A percentile compares a stretch with the other conserved stretches of the same genome.
phyloP scores from a whole-genome alignment of 2,329 filamentous ascomycete genomes.

The Pezicula carpinea region DNA sequence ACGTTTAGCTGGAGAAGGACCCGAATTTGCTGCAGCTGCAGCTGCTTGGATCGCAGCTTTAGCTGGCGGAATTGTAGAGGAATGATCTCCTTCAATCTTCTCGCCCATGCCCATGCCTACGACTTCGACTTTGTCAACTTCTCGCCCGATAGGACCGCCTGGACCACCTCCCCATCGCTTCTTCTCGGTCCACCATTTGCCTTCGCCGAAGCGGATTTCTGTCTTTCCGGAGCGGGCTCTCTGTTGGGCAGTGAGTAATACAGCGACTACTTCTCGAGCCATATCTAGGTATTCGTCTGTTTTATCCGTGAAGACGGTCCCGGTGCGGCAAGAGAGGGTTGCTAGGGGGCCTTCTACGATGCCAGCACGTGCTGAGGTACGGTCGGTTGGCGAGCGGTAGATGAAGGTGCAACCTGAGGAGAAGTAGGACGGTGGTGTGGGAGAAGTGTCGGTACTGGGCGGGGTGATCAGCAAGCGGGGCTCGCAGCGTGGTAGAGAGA shows the following conservation, averaged over 20 bases:
- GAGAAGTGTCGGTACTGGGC: conserved; percentile 20
- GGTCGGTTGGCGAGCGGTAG: conserved; percentile 54
- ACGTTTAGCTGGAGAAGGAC: conserved; percentile 4
- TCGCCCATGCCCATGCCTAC: not conserved
- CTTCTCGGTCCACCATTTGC: conserved; percentile 56
- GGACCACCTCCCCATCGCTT: conserved; percentile 59
- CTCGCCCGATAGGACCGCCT: conserved; percentile 58
- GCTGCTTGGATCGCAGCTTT: not conserved
- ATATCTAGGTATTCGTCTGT: conserved; percentile 59
- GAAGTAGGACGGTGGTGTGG: conserved; percentile 40
- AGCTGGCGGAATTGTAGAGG: not conserved
- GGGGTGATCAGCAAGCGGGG: conserved; percentile 49
- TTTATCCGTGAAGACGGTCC: conserved; percentile 45
- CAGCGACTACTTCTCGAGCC: conserved; percentile 54
- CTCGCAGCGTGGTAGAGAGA: conserved; percentile 50
- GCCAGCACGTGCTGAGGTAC: conserved; percentile 54
- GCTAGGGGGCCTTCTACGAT: conserved; percentile 58
- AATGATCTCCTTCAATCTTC: not conserved
- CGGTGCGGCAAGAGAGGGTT: conserved; percentile 53
- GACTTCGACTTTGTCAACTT: conserved; percentile 33
- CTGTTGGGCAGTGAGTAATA: conserved; percentile 59
- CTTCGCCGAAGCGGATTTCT: conserved; percentile 53
- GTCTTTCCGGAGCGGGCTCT: conserved; percentile 51
- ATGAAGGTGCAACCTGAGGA: conserved; percentile 55
- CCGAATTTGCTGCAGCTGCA: not conserved